Percentiles rank a stretch among this genome's conserved stretches.
phyloP scores from a whole-genome alignment of 345 rosid species.

The Lenwebbia sp. region DNA sequence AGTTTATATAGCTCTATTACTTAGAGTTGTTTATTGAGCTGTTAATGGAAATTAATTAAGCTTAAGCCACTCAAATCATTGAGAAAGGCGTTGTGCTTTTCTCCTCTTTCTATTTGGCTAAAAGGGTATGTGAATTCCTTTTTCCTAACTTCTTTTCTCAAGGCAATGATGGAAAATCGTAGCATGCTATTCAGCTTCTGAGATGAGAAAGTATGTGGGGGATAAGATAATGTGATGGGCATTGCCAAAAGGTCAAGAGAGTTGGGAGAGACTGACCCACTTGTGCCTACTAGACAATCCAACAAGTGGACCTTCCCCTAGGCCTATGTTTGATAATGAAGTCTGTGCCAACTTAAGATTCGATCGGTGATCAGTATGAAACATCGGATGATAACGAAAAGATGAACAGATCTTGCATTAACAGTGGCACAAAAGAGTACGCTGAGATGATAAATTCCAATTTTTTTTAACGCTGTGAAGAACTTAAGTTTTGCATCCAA shows the following conservation, averaged over 20 bases:
- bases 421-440: neutral
- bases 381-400: neutral
- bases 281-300: neutral
- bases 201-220: conserved; percentile 8
- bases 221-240: conserved; percentile 32
- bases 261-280: conserved; percentile 10
- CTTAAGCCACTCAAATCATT: neutral
- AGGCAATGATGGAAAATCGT: conserved; percentile 15
- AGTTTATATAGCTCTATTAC: conserved; percentile 1
- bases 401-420: neutral
- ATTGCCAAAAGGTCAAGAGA: conserved; percentile 9
- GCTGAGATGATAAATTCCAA: neutral
- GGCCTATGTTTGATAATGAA: neutral
- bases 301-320: neutral
- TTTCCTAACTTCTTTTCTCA: neutral
- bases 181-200: conserved; percentile 16
- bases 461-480: neutral
- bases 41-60: neutral
- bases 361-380: neutral
- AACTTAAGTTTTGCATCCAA: neutral
- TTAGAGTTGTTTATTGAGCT: neutral
- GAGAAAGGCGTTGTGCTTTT: neutral
- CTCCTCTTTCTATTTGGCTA: neutral
- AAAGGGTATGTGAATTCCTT: conserved; percentile 1
- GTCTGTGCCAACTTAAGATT: neutral